Evolutionary conservation across 257 asterid genomes (phyloP).

Genomic region (Ballota nigra): DNA sequence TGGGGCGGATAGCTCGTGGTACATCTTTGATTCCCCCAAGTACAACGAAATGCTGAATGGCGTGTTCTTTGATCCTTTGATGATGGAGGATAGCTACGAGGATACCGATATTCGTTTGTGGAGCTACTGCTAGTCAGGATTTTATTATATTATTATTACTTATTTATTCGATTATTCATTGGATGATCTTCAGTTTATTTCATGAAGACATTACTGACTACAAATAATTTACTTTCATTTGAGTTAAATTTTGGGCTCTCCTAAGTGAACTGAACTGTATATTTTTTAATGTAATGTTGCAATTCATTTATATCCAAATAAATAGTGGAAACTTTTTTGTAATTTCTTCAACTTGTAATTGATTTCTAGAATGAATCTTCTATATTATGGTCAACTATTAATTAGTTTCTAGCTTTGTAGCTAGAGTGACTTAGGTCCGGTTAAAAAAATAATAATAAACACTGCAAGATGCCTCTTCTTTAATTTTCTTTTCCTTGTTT

Average conservation of each 20-base stretch:
- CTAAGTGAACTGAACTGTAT: slow-evolving; percentile 21
- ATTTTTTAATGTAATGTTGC: background rate
- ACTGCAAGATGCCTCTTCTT: no score
- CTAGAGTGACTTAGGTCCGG: no score
- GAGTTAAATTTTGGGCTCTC: slow-evolving; percentile 20
- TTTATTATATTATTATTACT: background rate
- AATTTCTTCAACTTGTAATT: background rate
- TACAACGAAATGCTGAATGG: slow-evolving; percentile 61
- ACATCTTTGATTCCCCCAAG: slow-evolving; percentile 78
- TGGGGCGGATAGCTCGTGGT: slow-evolving; percentile 41
- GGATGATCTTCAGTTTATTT: slow-evolving; percentile 57
- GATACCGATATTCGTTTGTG: slow-evolving; percentile 67
- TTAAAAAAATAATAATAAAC: no score
- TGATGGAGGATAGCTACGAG: slow-evolving; percentile 47
- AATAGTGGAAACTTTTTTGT: background rate
- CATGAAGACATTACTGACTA: slow-evolving; percentile 53
- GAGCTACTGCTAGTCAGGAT: slow-evolving; percentile 46
- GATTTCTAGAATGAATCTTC: background rate
- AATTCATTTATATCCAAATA: background rate
- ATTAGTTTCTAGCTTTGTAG: no score
- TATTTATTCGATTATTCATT: slow-evolving; percentile 26
- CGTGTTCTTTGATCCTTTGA: slow-evolving; percentile 60
- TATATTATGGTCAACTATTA: background rate
- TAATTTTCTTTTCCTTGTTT: no score
- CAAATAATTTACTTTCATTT: slow-evolving; percentile 11